A percentile compares a stretch with the other conserved stretches of the same genome.
Evolutionary conservation across 2,329 filamentous ascomycete genomes (phyloP).

Genomic region (Paecilomyces niveus): DNA sequence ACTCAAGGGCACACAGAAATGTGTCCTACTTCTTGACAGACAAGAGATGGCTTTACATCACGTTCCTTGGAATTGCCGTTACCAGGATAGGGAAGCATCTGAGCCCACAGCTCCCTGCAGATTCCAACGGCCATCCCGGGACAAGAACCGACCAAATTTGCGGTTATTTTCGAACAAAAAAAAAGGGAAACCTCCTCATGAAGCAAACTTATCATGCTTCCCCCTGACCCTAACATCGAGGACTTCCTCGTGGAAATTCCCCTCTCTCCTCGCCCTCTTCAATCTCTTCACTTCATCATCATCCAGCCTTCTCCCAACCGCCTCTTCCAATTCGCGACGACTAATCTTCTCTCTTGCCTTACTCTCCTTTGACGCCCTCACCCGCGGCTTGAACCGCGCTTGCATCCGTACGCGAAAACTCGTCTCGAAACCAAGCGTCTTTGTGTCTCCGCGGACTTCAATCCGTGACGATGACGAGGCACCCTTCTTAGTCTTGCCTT

Average conservation of each 20-base stretch:
- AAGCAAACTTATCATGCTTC: slow-evolving; percentile 78
- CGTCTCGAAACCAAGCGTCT: slow-evolving; percentile 59
- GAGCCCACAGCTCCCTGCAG: too few relatives aligned
- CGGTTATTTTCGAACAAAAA: background rate
- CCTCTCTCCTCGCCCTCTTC: slow-evolving; percentile 76
- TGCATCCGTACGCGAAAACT: slow-evolving; percentile 85
- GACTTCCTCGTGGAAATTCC: slow-evolving; percentile 81
- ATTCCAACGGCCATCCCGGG: too few relatives aligned
- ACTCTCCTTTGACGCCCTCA: slow-evolving; percentile 73
- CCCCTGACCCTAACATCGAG: slow-evolving; percentile 83
- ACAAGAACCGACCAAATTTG: background rate
- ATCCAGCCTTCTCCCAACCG: slow-evolving; percentile 66
- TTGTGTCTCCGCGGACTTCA: slow-evolving; percentile 71
- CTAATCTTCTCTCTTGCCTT: slow-evolving; percentile 81
- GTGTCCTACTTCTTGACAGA: too few relatives aligned
- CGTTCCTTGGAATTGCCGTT: too few relatives aligned
- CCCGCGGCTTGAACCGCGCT: slow-evolving; percentile 79
- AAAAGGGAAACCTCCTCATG: slow-evolving; percentile 8
- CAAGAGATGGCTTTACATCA: too few relatives aligned
- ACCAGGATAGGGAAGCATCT: background rate
- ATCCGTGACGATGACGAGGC: slow-evolving; percentile 44
- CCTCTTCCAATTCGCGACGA: slow-evolving; percentile 73
- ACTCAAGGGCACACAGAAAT: too few relatives aligned
- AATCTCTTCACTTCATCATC: slow-evolving; percentile 81
- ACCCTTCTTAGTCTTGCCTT: slow-evolving; percentile 12